A percentile compares a stretch with the other conserved stretches of the same genome.
Evolutionary conservation across 2,329 filamentous ascomycete species (phyloP).

Genomic region (Fusarium setosum): DNA sequence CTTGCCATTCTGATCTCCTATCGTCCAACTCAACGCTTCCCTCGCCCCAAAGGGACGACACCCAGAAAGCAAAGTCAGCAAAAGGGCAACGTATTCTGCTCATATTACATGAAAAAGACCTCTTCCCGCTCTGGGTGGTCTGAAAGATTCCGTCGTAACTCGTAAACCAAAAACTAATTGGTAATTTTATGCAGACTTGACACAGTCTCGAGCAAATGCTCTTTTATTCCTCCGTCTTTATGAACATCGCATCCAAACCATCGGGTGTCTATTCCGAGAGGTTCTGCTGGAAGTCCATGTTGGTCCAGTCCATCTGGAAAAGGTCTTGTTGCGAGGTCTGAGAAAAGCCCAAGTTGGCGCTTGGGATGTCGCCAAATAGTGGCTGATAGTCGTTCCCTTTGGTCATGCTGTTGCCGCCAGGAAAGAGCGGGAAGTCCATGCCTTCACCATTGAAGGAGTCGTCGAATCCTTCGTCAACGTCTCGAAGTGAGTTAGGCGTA

Average conservation of each 20-base stretch:
- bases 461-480: conserved; percentile 74
- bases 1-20: conserved; percentile 12
- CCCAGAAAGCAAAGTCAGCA: conserved; percentile 24
- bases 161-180: conserved; percentile 35
- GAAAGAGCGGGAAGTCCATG: conserved; percentile 75
- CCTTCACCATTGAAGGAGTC: conserved; percentile 60
- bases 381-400: conserved; percentile 57
- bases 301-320: conserved; percentile 58
- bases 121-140: conserved; percentile 28
- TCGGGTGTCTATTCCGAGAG: conserved; percentile 45
- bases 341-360: conserved; percentile 62
- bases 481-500: conserved; percentile 71
- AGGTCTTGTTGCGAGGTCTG: conserved; percentile 65
- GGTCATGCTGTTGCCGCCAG: conserved; percentile 46
- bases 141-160: conserved; percentile 38
- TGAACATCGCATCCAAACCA: background rate
- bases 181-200: conserved; percentile 30
- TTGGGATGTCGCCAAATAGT: conserved; percentile 64
- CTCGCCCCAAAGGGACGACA: conserved; percentile 15
- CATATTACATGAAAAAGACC: conserved; percentile 40
- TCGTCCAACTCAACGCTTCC: conserved; percentile 7
- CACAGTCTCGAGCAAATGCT: conserved; percentile 37
- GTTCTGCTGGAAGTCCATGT: conserved; percentile 46
- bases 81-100: conserved; percentile 31
- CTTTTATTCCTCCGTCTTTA: conserved; percentile 11